Evolutionary conservation across 2,329 filamentous ascomycete genomes (phyloP), one percentile per base, ranked within the genome.

Genomic region (Drechmeria coniospora): DNA sequence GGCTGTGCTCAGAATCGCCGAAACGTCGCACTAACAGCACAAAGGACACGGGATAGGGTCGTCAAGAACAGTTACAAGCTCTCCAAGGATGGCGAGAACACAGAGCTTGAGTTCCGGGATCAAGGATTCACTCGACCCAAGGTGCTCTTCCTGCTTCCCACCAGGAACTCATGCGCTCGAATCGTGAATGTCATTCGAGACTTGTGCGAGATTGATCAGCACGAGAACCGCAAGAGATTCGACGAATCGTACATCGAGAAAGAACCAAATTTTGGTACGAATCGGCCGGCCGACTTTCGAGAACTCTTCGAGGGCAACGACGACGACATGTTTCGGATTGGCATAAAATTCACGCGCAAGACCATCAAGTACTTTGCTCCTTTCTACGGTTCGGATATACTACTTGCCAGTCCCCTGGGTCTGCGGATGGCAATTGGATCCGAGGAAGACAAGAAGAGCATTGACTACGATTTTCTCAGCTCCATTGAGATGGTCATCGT

Each of bases 71-170:
- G 86, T 45, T 71, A 79, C 29, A 81, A 75, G 37, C 55, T 92
- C 8, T 63, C 77, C 8, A 75, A 74, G 40, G 71, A 78, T 29
- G 64, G 70, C 4, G 65, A 68, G 8, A 63, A 64, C 21, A 57
- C 66, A 11, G 75, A 80, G 21, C 56, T 79, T 4, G 83, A 93
- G 39, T 61, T 84, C 12, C 73, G 84, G 36, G 90, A 98, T 40
- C 90, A 98, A 53, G 90, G 90, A 0, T 98, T 94, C 51, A 94
- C 87, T 0, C 66, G 90, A 5, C 90, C 90, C 6, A 95, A 95
- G 48, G 77, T 94, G 6, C 66, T 98, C 13, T 81, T 95, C 50
- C 63, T 98, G 12, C 61, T 94, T 1, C 87, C 90, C 4, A 95
- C 90, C 1, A 73, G 86, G 30, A 76, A 94, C 45, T 77, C 84